phyloP scores from a whole-genome alignment of 306 rosid genomes.

The Castanea crenata region DNA sequence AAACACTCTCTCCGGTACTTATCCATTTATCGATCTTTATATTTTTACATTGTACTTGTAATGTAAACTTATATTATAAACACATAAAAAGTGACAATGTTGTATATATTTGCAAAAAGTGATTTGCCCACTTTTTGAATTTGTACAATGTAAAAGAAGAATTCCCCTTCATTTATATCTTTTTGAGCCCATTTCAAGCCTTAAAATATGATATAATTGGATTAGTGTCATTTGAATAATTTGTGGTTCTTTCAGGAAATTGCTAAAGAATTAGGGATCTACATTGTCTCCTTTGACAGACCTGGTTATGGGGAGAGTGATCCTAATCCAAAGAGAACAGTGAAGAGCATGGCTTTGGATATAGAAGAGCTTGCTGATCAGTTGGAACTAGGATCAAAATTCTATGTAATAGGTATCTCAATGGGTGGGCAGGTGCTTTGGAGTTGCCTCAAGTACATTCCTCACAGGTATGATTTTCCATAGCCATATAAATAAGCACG shows the following conservation, averaged over 20 bases:
- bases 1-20: conserved; percentile 58
- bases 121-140: no score
- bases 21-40: no score
- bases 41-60: no score
- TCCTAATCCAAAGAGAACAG: conserved; percentile 76
- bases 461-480: conserved; percentile 59
- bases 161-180: background rate
- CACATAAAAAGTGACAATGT: no score
- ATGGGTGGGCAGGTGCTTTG: conserved; percentile 84
- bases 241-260: conserved; percentile 44
- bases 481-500: background rate
- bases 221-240: conserved; percentile 17
- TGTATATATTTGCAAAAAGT: no score
- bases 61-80: no score
- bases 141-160: no score
- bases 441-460: conserved; percentile 83
- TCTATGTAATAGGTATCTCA: conserved; percentile 68
- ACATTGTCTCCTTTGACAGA: conserved; percentile 70
- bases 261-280: conserved; percentile 57
- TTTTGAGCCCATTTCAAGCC: background rate
- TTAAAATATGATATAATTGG: background rate
- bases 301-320: conserved; percentile 98
- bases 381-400: conserved; percentile 68
- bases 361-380: conserved; percentile 89
- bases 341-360: conserved; percentile 70